These are phyloP conservation scores for Crataegus laevigata DNA, from an alignment of 306 rosid genomes.

Conservation along the genomic window DNA sequence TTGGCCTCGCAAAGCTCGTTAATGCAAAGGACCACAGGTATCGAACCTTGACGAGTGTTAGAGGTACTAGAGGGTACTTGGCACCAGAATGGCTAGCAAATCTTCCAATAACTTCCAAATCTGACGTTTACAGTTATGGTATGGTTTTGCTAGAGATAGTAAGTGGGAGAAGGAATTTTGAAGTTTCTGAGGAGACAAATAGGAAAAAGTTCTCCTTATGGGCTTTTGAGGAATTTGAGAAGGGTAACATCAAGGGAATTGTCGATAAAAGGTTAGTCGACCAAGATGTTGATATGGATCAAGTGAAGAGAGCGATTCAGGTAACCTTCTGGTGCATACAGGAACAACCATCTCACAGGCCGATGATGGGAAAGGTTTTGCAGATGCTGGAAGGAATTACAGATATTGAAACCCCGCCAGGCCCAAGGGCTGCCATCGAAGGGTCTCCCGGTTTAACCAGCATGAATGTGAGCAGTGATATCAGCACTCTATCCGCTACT, in stretches of 20 bases:
- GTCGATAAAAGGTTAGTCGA: conserved; percentile 52
- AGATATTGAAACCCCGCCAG: conserved; percentile 52
- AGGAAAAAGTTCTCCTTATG: conserved; percentile 52
- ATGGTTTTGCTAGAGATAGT: conserved; percentile 83
- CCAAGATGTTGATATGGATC: conserved; percentile 52
- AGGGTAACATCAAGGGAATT: conserved; percentile 48
- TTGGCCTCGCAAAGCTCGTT: conserved; percentile 75
- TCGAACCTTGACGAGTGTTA: conserved; percentile 57
- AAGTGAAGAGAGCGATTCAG: conserved; percentile 47
- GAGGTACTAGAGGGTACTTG: conserved; percentile 81
- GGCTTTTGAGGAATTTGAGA: conserved; percentile 71
- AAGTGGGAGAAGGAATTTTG: conserved; percentile 76
- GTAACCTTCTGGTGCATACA: conserved; percentile 92
- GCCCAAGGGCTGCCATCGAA: conserved; percentile 38
- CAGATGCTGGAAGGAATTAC: conserved; percentile 81
- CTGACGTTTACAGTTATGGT: conserved; percentile 74
- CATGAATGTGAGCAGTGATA: conserved; percentile 31
- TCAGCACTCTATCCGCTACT: conserved; percentile 31
- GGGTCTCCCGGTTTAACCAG: conserved; percentile 29
- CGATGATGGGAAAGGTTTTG: conserved; percentile 66
- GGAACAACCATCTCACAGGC: conserved; percentile 74
- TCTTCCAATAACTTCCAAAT: conserved; percentile 65
- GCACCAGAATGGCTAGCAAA: conserved; percentile 93
- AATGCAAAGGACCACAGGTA: conserved; percentile 51
- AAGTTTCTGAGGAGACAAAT: conserved; percentile 59